These are phyloP conservation scores for Fraxinus velutina DNA, from an alignment of 305 asterid genomes.

Conservation along the genomic window DNA sequence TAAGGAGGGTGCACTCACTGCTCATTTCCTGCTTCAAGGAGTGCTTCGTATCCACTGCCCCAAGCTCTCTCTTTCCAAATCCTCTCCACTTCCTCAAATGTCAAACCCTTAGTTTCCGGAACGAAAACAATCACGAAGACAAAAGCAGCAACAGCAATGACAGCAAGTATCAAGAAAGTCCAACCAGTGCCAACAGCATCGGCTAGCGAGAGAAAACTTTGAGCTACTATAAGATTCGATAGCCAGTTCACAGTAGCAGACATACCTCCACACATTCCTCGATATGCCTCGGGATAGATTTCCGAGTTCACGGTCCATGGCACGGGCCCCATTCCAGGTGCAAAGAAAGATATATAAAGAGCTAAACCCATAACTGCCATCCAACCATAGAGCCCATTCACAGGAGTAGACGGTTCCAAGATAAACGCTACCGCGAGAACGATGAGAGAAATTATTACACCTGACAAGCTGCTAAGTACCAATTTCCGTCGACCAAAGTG, in stretches of 20 bases:
- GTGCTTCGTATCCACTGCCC: constrained; percentile 35
- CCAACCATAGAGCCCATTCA: constrained; percentile 56
- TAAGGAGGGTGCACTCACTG: background rate
- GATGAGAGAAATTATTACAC: constrained; percentile 66
- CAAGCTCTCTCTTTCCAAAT: constrained; percentile 74
- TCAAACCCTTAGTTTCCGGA: constrained; percentile 88
- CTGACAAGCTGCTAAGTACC: constrained; percentile 66
- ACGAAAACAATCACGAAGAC: constrained; percentile 55
- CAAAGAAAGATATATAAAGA: constrained; percentile 66
- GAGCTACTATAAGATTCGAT: constrained; percentile 82
- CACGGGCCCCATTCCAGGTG: constrained; percentile 96
- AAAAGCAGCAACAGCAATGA: constrained; percentile 58
- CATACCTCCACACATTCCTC: constrained; percentile 91
- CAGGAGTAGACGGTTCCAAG: constrained; percentile 36
- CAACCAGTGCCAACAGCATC: constrained; percentile 63
- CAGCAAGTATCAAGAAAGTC: constrained; percentile 72
- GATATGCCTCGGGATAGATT: constrained; percentile 72
- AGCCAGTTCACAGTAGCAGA: constrained; percentile 93
- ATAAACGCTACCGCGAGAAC: constrained; percentile 56
- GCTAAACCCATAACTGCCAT: constrained; percentile 69
- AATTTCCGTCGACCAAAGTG: constrained; percentile 68
- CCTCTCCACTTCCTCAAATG: constrained; percentile 76
- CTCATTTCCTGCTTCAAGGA: constrained; percentile 33
- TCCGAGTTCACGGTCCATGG: constrained; percentile 96
- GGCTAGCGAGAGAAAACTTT: constrained; percentile 68